These are phyloP conservation scores for Cercophora samala DNA, from an alignment of 495 filamentous ascomycete species.

Conservation along the genomic window DNA sequence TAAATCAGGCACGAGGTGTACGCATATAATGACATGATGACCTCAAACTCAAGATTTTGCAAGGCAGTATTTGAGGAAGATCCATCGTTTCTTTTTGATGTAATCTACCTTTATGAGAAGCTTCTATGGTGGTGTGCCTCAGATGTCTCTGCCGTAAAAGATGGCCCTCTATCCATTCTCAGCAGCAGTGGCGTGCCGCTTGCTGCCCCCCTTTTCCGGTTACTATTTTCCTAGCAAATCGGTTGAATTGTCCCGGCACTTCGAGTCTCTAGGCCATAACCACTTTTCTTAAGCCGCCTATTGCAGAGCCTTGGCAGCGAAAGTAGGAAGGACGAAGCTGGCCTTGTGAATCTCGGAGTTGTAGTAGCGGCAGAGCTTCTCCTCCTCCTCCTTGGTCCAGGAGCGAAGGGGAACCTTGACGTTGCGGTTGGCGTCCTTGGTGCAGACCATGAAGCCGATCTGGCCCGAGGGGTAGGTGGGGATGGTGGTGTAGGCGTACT, in stretches of 20 bases:
- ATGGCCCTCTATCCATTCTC: neutral
- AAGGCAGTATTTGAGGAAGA: neutral
- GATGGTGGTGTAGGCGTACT: conserved; percentile 99
- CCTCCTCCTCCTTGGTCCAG: conserved; percentile 84
- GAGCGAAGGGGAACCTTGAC: conserved; percentile 75
- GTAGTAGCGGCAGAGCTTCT: conserved; percentile 89
- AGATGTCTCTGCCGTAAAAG: conserved; percentile 5
- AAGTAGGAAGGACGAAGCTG: conserved; percentile 87
- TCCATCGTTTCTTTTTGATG: conserved; percentile 8
- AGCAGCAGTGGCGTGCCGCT: neutral
- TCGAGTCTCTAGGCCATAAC: neutral
- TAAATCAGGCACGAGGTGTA: neutral
- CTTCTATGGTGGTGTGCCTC: neutral
- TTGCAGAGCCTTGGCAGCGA: conserved; percentile 75
- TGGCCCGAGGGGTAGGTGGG: conserved; percentile 98
- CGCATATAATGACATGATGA: neutral
- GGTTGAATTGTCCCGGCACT: neutral
- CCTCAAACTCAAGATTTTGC: neutral
- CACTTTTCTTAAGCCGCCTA: conserved; percentile 26
- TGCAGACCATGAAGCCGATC: conserved; percentile 99
- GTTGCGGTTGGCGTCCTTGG: conserved; percentile 83
- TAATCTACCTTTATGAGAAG: neutral
- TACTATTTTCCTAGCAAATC: neutral
- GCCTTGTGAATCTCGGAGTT: conserved; percentile 93
- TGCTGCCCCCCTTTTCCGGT: conserved; percentile 17